These are phyloP conservation scores for Fusarium caatingaense DNA, from an alignment of 2,329 filamentous ascomycete species.

Conservation along the genomic window DNA sequence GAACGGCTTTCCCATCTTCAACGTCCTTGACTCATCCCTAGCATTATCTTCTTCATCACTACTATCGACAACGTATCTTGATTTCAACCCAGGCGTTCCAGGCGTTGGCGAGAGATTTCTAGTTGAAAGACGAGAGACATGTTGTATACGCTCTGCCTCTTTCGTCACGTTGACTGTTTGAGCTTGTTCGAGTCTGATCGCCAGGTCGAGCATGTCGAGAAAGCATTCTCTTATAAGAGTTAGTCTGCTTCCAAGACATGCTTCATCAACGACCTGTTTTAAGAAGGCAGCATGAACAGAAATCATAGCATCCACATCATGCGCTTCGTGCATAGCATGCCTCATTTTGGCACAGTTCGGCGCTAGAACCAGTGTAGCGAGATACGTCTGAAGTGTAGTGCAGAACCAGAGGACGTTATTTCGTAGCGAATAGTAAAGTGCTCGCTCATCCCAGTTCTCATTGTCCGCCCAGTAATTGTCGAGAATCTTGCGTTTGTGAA, in stretches of 20 bases:
- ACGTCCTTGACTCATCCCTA: slow-evolving; percentile 13
- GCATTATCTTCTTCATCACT: slow-evolving; percentile 48
- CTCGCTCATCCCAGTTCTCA: slow-evolving; percentile 56
- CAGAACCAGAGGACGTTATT: slow-evolving; percentile 82
- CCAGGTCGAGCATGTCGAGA: slow-evolving; percentile 80
- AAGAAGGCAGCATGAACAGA: slow-evolving; percentile 73
- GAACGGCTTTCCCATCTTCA: slow-evolving; percentile 56
- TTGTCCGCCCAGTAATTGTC: slow-evolving; percentile 54
- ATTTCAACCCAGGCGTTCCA: slow-evolving; percentile 36
- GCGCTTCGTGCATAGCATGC: slow-evolving; percentile 66
- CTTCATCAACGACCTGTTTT: slow-evolving; percentile 71
- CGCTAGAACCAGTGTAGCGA: slow-evolving; percentile 77
- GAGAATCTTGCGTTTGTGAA: slow-evolving; percentile 67
- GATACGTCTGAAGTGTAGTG: slow-evolving; percentile 78
- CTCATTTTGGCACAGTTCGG: slow-evolving; percentile 69
- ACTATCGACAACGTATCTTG: slow-evolving; percentile 44
- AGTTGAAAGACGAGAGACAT: slow-evolving; percentile 49
- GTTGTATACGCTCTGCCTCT: slow-evolving; percentile 48
- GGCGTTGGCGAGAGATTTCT: slow-evolving; percentile 32
- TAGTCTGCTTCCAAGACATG: slow-evolving; percentile 76
- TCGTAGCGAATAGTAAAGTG: slow-evolving; percentile 70
- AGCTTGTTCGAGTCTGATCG: slow-evolving; percentile 74
- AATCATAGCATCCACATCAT: slow-evolving; percentile 86
- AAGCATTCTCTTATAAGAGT: slow-evolving; percentile 78
- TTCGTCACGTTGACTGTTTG: slow-evolving; percentile 56